phyloP scores from a whole-genome alignment of 1,139 yeast species.

The Lodderomyces pseudojiufengensis region DNA sequence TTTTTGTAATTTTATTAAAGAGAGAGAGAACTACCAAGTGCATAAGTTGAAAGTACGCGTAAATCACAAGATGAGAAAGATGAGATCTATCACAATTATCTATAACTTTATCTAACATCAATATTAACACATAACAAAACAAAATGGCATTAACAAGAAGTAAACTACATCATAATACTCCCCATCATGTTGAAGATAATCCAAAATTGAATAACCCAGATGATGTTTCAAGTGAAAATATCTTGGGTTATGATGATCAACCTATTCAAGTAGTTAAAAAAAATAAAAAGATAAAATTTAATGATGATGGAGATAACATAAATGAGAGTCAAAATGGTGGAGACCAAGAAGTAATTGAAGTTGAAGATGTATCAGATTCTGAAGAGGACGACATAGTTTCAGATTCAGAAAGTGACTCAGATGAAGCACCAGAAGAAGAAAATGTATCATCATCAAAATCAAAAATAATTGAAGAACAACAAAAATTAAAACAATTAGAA shows the following conservation, averaged over 20 bases:
- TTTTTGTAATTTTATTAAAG: too few relatives aligned
- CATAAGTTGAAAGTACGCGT: too few relatives aligned
- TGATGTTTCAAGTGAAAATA: slow-evolving; percentile 15
- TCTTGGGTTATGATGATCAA: slow-evolving; percentile 3
- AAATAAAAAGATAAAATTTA: slow-evolving; percentile 4
- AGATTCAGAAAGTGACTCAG: slow-evolving; percentile 26
- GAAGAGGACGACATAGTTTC: slow-evolving; percentile 13
- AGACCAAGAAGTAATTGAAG: slow-evolving; percentile 1
- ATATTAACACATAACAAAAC: too few relatives aligned
- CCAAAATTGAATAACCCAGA: slow-evolving; percentile 16
- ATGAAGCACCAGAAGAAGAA: slow-evolving; percentile 52
- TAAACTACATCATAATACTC: slow-evolving; percentile 14
- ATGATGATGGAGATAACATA: slow-evolving; percentile 16
- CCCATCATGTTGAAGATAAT: too few relatives aligned
- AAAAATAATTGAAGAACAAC: slow-evolving; percentile 34
- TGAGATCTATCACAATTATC: too few relatives aligned
- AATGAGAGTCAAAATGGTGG: slow-evolving; percentile 5
- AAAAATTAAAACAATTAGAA: slow-evolving; percentile 23
- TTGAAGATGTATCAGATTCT: slow-evolving; percentile 11
- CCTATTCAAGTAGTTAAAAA: slow-evolving; percentile 2
- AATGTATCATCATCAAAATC: slow-evolving; percentile 28
- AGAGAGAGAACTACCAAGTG: too few relatives aligned
- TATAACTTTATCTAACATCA: too few relatives aligned
- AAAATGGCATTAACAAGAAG: slow-evolving; percentile 28
- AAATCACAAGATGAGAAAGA: too few relatives aligned